Evolutionary conservation across 257 asterid genomes (phyloP).

Genomic region (Fraxinus pennsylvanica): DNA sequence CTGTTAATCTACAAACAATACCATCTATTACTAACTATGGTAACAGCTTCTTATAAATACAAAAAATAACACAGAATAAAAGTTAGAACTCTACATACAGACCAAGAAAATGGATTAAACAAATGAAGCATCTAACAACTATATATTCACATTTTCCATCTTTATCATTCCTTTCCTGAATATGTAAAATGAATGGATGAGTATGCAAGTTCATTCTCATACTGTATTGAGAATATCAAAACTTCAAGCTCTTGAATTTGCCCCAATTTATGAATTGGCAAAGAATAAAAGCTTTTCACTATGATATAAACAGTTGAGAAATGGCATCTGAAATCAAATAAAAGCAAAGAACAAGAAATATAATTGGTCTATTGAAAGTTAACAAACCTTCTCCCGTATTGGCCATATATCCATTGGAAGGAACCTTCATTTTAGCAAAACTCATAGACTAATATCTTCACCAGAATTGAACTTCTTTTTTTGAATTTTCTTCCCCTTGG

Average conservation of each 20-base stretch:
- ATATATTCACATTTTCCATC: neutral
- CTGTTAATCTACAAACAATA: constrained; percentile 10
- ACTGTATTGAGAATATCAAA: constrained; percentile 4
- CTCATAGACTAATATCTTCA: constrained; percentile 21
- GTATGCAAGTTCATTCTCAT: constrained; percentile 3
- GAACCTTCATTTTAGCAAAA: constrained; percentile 66
- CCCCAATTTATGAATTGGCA: constrained; percentile 7
- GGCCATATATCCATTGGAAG: constrained; percentile 66
- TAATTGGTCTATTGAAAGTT: constrained; percentile 10
- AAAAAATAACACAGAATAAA: neutral
- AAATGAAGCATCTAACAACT: neutral
- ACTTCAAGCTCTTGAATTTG: neutral
- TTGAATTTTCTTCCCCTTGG: constrained; percentile 26
- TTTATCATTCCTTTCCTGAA: neutral
- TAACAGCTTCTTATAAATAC: neutral
- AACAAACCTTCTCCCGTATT: constrained; percentile 83
- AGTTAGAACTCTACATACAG: neutral
- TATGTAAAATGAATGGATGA: neutral
- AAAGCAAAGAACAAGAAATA: neutral
- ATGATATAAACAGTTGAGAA: constrained; percentile 6
- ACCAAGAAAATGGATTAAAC: neutral
- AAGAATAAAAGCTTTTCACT: constrained; percentile 15
- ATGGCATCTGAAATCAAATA: neutral
- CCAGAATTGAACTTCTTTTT: constrained; percentile 31
- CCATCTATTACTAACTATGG: neutral